Evolutionary conservation across 306 rosid genomes (phyloP).

Genomic region (Dalbergia cochinchinensis): DNA sequence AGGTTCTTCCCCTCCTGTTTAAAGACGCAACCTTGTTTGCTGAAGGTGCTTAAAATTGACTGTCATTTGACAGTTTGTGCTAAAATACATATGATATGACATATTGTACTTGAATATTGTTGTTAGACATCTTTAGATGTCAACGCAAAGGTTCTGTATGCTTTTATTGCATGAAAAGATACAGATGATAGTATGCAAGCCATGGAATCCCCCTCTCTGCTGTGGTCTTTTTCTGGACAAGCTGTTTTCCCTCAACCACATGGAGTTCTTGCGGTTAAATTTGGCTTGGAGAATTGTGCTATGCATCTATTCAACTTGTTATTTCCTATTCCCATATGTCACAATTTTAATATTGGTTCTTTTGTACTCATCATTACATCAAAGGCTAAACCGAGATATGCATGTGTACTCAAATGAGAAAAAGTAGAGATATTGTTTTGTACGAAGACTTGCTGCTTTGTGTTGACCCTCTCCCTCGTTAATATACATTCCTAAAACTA

Average conservation of each 20-base stretch:
- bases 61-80: neutral
- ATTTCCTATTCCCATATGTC: neutral
- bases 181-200: slow-evolving; percentile 10
- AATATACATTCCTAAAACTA: slow-evolving; percentile 11
- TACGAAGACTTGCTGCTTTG: slow-evolving; percentile 10
- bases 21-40: neutral
- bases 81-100: neutral
- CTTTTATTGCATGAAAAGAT: slow-evolving; percentile 1
- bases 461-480: slow-evolving; percentile 13
- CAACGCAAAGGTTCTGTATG: neutral
- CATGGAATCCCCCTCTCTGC: slow-evolving; percentile 10
- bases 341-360: slow-evolving; percentile 1
- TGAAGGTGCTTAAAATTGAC: slow-evolving; percentile 6
- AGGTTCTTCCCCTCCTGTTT: slow-evolving; percentile 13
- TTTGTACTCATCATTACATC: neutral
- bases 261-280: slow-evolving; percentile 16
- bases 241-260: slow-evolving; percentile 16
- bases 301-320: slow-evolving; percentile 20
- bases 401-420: neutral
- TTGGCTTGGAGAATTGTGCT: slow-evolving; percentile 21
- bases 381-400: neutral
- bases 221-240: neutral
- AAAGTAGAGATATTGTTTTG: slow-evolving; percentile 17
- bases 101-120: slow-evolving; percentile 1
- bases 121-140: slow-evolving; percentile 18